phyloP scores from a whole-genome alignment of 495 filamentous ascomycete species.

The Podospora pseudopauciseta region DNA sequence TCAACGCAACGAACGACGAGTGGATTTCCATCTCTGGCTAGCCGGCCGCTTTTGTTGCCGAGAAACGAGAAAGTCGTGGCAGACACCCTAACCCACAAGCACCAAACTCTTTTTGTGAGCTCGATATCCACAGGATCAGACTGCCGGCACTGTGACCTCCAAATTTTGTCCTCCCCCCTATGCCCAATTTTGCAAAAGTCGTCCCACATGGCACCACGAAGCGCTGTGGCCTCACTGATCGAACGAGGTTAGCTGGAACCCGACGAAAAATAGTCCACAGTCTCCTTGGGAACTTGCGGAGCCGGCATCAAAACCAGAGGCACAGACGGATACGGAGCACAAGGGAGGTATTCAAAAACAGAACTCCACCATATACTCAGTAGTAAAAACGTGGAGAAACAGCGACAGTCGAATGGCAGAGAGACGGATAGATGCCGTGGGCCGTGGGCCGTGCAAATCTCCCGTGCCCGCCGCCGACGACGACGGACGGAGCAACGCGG shows the following conservation, averaged over 20 bases:
- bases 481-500: background rate
- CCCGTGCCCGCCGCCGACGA: constrained; percentile 1
- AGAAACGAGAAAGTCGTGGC: background rate
- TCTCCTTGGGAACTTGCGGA: background rate
- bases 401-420: background rate
- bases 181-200: constrained; percentile 2
- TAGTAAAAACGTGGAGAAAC: background rate
- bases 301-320: background rate
- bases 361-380: background rate
- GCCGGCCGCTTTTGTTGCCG: background rate
- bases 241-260: background rate
- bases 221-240: constrained; percentile 2
- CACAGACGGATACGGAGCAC: background rate
- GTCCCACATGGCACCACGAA: constrained; percentile 4
- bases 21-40: background rate
- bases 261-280: background rate
- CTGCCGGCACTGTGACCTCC: background rate
- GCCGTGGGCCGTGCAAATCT: background rate
- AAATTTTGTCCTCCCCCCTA: background rate
- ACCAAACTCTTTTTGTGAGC: background rate
- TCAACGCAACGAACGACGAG: background rate
- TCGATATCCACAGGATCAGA: too few relatives aligned
- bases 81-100: background rate
- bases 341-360: background rate
- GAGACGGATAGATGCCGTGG: background rate